Percentiles rank a stretch among this genome's conserved stretches.
These are phyloP conservation scores for Kodamaea restingae DNA, from an alignment of 805 yeast genomes.

Conservation along the genomic window DNA sequence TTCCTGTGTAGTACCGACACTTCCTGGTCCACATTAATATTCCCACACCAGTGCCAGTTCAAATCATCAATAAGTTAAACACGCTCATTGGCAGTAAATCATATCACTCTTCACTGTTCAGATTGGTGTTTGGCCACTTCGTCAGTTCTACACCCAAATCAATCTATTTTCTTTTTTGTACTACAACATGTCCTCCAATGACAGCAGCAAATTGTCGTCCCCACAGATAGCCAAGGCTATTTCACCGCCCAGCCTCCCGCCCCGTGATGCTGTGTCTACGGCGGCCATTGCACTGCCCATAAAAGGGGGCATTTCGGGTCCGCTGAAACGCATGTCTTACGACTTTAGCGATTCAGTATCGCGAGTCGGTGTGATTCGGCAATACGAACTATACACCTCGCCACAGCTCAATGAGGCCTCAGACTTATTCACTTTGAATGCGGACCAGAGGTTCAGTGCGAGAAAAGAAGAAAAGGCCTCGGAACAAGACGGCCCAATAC, in stretches of 20 bases:
- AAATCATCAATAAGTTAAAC: too few relatives aligned
- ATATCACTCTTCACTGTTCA: too few relatives aligned
- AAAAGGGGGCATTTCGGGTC: constrained; percentile 8
- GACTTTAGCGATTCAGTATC: constrained; percentile 19
- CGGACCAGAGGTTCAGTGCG: constrained; percentile 3
- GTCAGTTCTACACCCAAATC: not conserved
- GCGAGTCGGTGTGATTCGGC: constrained; percentile 21
- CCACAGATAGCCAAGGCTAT: not conserved
- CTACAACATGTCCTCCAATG: not conserved
- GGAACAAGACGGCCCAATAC: not conserved
- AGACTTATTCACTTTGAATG: constrained; percentile 19
- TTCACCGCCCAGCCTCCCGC: not conserved
- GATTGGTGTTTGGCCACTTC: too few relatives aligned
- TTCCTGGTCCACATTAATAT: too few relatives aligned
- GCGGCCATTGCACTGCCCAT: not conserved
- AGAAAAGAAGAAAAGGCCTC: not conserved
- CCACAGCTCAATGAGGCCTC: constrained; percentile 26
- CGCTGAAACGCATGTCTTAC: constrained; percentile 11
- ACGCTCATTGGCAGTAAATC: too few relatives aligned
- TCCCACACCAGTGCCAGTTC: too few relatives aligned
- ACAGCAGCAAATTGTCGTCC: constrained; percentile 1
- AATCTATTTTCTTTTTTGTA: not conserved
- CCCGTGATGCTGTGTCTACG: not conserved
- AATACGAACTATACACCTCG: constrained; percentile 21
- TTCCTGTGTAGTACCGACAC: too few relatives aligned